Evolutionary conservation across 148 eudicot species (phyloP), one percentile per base, ranked within the genome.

Genomic region (Polygonum maritimum): DNA sequence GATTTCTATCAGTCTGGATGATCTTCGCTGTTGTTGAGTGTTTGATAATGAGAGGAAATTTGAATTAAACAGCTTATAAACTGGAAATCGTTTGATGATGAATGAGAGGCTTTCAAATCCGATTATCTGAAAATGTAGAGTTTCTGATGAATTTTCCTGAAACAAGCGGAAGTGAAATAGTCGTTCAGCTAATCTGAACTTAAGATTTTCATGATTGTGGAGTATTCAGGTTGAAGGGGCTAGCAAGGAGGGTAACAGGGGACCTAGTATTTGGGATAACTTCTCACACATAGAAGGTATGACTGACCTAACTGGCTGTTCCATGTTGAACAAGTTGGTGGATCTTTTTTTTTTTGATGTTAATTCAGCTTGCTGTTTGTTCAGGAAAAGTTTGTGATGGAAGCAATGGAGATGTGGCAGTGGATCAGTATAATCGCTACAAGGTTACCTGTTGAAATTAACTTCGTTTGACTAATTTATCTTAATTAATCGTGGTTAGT

Each of bases 401-500:
- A 48, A 87, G 87, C 74, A 88, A 85, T 72, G 96, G 89, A n/a
- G 96, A 91, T 82, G 71, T 89, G 33, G 84, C 96, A 35, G 91
- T 91, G n/a, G 92, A 91, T 83, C 96, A 91, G 76, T 91, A 87
- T 70, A 87, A 91, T 84, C 92, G 89, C 67, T 91, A 91, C 88
- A 89, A 91, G 96, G 96, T 88, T n/a, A 35, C 18, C 18, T 33
- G 79, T 74, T 69, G 48, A 69, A 44, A 40, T 62, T 49, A 11
- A 8, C 22, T 75, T 74, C 12, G 55, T 39, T 36, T 69, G 45
- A 18, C 38, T 63, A 7, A 31, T 26, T 26, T 67, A 16, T 38
- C 71, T 67, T 35, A 67, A 6, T 39, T 54, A 1, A 19, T 58
- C 49, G 41, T 36, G 40, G 57, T 51, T 12, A 21, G 69, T 57